phyloP scores from a whole-genome alignment of 441 rosid species.

The Gossypium gossypioides region DNA sequence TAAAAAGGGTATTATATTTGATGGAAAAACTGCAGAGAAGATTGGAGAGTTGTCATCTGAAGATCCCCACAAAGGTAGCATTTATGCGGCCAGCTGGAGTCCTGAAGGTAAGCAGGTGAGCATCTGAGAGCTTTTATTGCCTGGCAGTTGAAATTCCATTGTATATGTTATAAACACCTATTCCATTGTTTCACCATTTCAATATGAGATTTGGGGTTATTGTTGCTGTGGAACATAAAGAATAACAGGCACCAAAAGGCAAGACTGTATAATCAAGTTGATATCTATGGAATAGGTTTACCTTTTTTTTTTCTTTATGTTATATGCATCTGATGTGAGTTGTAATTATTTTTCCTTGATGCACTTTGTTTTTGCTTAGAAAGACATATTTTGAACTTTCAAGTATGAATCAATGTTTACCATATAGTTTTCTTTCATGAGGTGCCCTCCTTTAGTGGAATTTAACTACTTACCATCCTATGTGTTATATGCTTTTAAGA shows the following conservation, averaged over 20 bases:
- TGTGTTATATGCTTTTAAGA: conserved; percentile 7
- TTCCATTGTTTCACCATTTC: not conserved
- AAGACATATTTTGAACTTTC: not conserved
- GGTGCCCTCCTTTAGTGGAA: not conserved
- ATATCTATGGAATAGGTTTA: not conserved
- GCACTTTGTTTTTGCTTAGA: conserved; percentile 1
- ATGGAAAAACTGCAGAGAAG: conserved; percentile 76
- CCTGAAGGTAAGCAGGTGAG: conserved; percentile 79
- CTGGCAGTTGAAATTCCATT: not conserved
- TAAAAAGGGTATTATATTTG: conserved; percentile 75
- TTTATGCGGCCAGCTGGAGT: conserved; percentile 90
- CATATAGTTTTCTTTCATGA: not conserved
- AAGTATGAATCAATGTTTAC: not conserved
- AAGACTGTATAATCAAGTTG: not conserved
- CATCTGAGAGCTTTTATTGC: not conserved
- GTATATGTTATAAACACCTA: not conserved
- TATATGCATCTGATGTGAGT: not conserved
- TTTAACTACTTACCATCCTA: not conserved
- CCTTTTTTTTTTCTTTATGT: not conserved
- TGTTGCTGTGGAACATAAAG: not conserved
- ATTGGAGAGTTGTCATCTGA: conserved; percentile 67
- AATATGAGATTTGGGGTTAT: not conserved
- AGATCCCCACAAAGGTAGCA: conserved; percentile 80
- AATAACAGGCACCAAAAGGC: not conserved
- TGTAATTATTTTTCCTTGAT: not conserved